Base-by-base conservation (phyloP, 192 early-diverging fungal species). In the Thamnidium elegans region DNA sequence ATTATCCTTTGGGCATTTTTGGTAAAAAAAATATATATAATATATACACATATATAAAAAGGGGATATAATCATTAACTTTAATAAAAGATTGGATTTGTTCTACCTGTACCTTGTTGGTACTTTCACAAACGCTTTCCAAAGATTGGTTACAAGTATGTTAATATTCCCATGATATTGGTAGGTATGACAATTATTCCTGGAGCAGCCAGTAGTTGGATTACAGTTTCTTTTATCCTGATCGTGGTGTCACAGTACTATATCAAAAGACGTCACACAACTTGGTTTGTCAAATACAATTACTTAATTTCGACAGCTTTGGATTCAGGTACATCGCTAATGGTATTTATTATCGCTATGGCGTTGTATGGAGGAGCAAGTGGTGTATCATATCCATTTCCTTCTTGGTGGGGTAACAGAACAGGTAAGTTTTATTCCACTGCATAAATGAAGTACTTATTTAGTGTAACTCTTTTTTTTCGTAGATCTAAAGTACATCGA, bases 221-320 rank as follows among this genome's bases (percentile, higher is more conserved):
- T 26, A 62, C 78, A 2, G 80, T 77, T 13, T 78, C 78, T 0
- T 77, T 86, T 46, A 44, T 82, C 9, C 52, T 82, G 19, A 79
- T 70, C 15, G 58, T 77, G 20, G 55, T 80, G 15, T 79, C 78
- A 10, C 79, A 81, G 65, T 69, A 47, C 32, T 76, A 79, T 19
- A 34, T 80, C 1, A 67, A 72, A 21, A 65, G 74, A 4, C 64
- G 68, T n/a, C 23, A 72, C 20, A 72, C 66, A 19, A 48, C 34
- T 10, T 84, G 83, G 79, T 87, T 76, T 78, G 69, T 58, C 36
- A 65, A 75, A 32, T 84, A 76, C 51, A 81, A 81, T 17, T 85
- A 78, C 62, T 75, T 85, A 6, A 73, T 84, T 17, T 76, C 76
- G 10, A 75, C 78, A n/a, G 85, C 78, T 10, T 73, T 87, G 64